Percentiles rank a stretch among this genome's conserved stretches.
These are phyloP conservation scores for Aspergillus biplanus DNA, from an alignment of 495 filamentous ascomycete genomes.

Conservation along the genomic window DNA sequence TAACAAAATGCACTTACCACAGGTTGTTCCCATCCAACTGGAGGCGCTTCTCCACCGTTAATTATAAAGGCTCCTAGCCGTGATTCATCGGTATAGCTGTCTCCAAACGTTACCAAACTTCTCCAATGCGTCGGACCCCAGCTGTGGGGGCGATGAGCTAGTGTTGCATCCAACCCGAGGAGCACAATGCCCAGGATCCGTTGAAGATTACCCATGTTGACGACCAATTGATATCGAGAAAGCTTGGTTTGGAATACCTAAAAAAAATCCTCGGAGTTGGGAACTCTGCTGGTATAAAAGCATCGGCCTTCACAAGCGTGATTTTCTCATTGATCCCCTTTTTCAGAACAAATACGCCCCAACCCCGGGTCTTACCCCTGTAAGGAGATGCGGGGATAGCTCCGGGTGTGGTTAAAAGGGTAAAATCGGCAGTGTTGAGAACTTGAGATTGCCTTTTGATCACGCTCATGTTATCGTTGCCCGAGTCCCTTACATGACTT, in stretches of 20 bases:
- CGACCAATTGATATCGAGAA: neutral
- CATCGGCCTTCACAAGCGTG: neutral
- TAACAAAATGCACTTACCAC: constrained; percentile 31
- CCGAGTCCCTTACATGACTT: too few relatives aligned
- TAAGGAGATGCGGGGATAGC: constrained; percentile 8
- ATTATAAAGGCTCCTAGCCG: constrained; percentile 62
- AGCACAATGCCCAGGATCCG: neutral
- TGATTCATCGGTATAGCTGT: constrained; percentile 76
- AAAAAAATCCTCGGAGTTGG: neutral
- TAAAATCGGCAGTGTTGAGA: neutral
- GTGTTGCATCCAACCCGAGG: constrained; percentile 1
- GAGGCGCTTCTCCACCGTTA: constrained; percentile 61
- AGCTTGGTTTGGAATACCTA: neutral
- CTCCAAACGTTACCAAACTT: constrained; percentile 64
- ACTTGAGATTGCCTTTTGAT: too few relatives aligned
- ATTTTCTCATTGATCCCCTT: neutral
- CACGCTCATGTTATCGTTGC: too few relatives aligned
- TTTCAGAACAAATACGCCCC: neutral
- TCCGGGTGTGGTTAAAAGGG: constrained; percentile 4
- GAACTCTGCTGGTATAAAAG: neutral
- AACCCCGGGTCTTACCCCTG: neutral
- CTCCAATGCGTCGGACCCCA: constrained; percentile 51
- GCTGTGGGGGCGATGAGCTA: neutral
- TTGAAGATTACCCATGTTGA: constrained; percentile 3
- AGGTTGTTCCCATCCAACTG: constrained; percentile 56